These are phyloP conservation scores for Chlorella variabilis DNA, from an alignment of 163 green algal species.

Conservation along the genomic window DNA sequence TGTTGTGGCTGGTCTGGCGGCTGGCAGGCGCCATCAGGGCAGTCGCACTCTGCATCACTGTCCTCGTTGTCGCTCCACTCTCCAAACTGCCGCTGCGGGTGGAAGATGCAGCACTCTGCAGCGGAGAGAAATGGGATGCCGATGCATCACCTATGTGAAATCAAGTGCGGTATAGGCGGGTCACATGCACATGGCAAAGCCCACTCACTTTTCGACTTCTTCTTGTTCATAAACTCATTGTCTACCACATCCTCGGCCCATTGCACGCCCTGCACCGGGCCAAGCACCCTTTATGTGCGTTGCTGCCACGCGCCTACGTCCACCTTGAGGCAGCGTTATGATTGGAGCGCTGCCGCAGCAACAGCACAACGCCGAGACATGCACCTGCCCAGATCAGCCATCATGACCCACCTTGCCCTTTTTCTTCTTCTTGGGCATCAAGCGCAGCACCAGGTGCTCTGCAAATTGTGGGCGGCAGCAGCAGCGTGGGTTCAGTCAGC, in stretches of 20 bases:
- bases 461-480: neutral
- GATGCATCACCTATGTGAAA: too few species aligned
- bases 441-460: slow-evolving; percentile 42
- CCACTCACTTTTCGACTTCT: slow-evolving; percentile 84
- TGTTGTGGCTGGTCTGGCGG: neutral
- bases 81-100: slow-evolving; percentile 82
- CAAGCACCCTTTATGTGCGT: too few species aligned
- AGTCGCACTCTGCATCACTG: slow-evolving; percentile 72
- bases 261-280: slow-evolving; percentile 66
- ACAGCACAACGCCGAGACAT: neutral
- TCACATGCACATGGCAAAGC: too few species aligned
- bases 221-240: slow-evolving; percentile 84
- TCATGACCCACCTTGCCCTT: slow-evolving; percentile 36
- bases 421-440: slow-evolving; percentile 45
- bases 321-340: too few species aligned
- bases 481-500: neutral
- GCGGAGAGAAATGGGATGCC: too few species aligned
- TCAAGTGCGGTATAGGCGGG: too few species aligned
- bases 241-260: slow-evolving; percentile 85
- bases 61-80: slow-evolving; percentile 89
- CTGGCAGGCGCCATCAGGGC: neutral
- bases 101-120: slow-evolving; percentile 95
- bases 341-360: slow-evolving; percentile 1
- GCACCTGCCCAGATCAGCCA: neutral
- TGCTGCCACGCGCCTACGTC: too few species aligned